Evolutionary conservation across 1,139 yeast genomes (phyloP).

Genomic region (Hyphopichia buzzinii): DNA sequence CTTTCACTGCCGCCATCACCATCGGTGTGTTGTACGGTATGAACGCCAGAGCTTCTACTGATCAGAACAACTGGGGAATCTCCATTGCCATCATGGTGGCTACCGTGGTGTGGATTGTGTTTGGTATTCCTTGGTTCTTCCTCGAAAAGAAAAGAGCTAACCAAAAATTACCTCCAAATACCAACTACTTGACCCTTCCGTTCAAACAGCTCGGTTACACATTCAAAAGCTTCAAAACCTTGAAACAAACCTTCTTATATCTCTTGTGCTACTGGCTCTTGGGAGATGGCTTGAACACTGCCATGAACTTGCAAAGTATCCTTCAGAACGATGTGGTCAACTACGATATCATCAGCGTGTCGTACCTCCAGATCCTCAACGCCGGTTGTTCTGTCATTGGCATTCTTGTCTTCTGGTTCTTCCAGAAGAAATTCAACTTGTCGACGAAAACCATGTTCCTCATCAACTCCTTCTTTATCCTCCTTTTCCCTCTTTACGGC

Average conservation of each 20-base stretch:
- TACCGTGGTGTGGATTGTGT: constrained; percentile 7
- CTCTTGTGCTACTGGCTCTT: constrained; percentile 9
- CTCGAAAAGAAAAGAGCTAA: constrained; percentile 7
- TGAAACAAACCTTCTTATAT: constrained; percentile 7
- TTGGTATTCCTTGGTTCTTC: constrained; percentile 9
- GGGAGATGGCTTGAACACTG: constrained; percentile 9
- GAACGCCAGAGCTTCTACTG: constrained; percentile 4
- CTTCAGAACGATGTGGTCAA: constrained; percentile 8
- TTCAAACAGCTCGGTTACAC: constrained; percentile 5
- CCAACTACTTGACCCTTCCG: constrained; percentile 5
- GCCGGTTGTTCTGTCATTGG: constrained; percentile 7
- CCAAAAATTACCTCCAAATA: constrained; percentile 2
- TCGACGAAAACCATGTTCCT: constrained; percentile 7
- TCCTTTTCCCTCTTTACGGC: constrained; percentile 7
- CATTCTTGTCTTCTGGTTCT: constrained; percentile 6
- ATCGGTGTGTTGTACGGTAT: constrained; percentile 7
- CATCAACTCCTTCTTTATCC: constrained; percentile 5
- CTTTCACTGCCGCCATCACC: constrained; percentile 4
- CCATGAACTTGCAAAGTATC: constrained; percentile 7
- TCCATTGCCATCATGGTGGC: constrained; percentile 7
- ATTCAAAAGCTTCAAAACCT: constrained; percentile 6
- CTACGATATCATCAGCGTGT: constrained; percentile 9
- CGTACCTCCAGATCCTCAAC: constrained; percentile 5
- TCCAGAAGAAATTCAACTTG: constrained; percentile 5
- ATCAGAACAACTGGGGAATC: constrained; percentile 7